A percentile compares a stretch with the other conserved stretches of the same genome.
Conservation (phyloP, 306 rosid genomes). For the Vicia faba region DNA sequence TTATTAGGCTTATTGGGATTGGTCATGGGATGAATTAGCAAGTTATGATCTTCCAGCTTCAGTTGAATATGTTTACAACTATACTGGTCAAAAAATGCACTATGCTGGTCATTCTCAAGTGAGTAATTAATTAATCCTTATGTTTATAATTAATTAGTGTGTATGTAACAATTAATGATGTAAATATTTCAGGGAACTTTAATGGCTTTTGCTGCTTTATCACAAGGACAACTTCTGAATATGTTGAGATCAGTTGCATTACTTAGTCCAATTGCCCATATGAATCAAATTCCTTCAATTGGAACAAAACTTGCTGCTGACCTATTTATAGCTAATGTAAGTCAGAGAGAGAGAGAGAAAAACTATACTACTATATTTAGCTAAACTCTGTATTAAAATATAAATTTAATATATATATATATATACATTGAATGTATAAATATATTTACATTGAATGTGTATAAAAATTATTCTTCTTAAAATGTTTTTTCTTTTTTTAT, state of each 20-base stretch:
- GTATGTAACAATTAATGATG: not conserved
- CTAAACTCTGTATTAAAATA: not conserved
- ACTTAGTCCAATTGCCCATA: slow-evolving; percentile 80
- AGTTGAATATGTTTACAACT: slow-evolving; percentile 61
- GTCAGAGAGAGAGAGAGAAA: not conserved
- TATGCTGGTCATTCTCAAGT: slow-evolving; percentile 85
- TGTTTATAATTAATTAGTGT: not conserved
- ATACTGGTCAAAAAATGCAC: slow-evolving; percentile 66
- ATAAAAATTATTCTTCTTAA: too few relatives aligned
- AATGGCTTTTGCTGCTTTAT: slow-evolving; percentile 66
- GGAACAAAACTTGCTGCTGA: slow-evolving; percentile 53
- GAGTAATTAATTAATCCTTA: slow-evolving; percentile 8
- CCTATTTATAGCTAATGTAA: slow-evolving; percentile 47
- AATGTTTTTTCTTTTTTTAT: too few relatives aligned
- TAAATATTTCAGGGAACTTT: slow-evolving; percentile 65
- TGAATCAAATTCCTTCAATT: slow-evolving; percentile 60
- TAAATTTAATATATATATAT: too few relatives aligned
- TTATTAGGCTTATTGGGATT: slow-evolving; percentile 74
- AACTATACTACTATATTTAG: not conserved
- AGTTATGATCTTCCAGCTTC: slow-evolving; percentile 76
- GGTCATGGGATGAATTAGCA: slow-evolving; percentile 92
- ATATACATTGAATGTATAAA: too few relatives aligned
- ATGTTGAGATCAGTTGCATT: slow-evolving; percentile 73
- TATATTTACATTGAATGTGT: too few relatives aligned
- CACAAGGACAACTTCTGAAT: slow-evolving; percentile 45